These are phyloP conservation scores for Podospora pseudopauciseta DNA, from an alignment of 495 filamentous ascomycete species.

Conservation along the genomic window DNA sequence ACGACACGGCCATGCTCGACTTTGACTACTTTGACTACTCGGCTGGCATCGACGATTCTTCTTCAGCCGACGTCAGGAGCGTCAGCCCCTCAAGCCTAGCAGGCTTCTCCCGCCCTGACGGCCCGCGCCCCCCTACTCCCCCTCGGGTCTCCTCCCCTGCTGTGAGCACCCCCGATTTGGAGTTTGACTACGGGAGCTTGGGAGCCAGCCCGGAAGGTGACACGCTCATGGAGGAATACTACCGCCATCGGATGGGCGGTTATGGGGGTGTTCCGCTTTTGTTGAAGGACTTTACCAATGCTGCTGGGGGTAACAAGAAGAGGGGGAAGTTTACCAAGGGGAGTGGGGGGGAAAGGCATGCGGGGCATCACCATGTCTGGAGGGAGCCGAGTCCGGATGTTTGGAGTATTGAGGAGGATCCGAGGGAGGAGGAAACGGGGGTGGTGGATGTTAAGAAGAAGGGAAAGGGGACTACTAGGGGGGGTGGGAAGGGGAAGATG, in stretches of 20 bases:
- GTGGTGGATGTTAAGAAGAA: slow-evolving; percentile 29
- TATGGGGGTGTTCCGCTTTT: slow-evolving; percentile 21
- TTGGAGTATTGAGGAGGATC: slow-evolving; percentile 50
- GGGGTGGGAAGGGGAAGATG: slow-evolving; percentile 47
- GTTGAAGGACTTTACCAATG: slow-evolving; percentile 20
- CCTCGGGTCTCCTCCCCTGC: slow-evolving; percentile 24
- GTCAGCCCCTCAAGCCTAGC: slow-evolving; percentile 47
- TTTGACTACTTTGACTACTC: slow-evolving; percentile 49
- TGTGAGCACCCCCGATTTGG: slow-evolving; percentile 34
- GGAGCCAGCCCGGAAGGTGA: slow-evolving; percentile 31
- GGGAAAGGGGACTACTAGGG: slow-evolving; percentile 10
- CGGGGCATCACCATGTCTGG: slow-evolving; percentile 40
- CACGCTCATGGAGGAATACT: slow-evolving; percentile 41
- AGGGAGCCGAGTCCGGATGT: slow-evolving; percentile 52
- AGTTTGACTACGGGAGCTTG: slow-evolving; percentile 19
- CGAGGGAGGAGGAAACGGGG: slow-evolving; percentile 41
- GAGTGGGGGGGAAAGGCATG: neutral
- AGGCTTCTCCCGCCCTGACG: slow-evolving; percentile 40
- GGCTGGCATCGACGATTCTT: slow-evolving; percentile 45
- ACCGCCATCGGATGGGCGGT: neutral
- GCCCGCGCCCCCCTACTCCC: slow-evolving; percentile 27
- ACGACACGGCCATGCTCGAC: slow-evolving; percentile 39
- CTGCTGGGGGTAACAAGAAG: neutral
- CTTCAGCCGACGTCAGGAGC: slow-evolving; percentile 37
- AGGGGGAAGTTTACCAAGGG: neutral